Base-by-base conservation (phyloP, 1,284 basidiomycete species). In the Cutaneotrichosporon daszewskae region DNA sequence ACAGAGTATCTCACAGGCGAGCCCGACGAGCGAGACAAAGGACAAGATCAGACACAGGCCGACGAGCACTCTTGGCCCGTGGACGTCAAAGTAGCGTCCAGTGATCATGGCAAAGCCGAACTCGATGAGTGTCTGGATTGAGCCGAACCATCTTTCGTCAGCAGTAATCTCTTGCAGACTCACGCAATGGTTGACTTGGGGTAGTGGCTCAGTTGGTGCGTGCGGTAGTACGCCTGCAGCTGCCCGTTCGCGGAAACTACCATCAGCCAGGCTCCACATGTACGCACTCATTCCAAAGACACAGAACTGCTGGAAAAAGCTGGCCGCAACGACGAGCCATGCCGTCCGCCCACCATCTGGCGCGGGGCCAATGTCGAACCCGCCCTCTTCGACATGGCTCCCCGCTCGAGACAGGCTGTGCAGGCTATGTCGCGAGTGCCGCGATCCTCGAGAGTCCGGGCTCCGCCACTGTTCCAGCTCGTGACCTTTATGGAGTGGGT, bases 61-160 rank as follows among this genome's bases (percentile, higher is more conserved):
- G 4, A 59, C 52, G n/a, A 69, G 46, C 2, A 43, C 22, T 8
- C 55, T 38, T 0, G 64, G 47, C 2, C 68, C 68, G 37, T 71
- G 63, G 8, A 62, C 43, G 45, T 71, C 68, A 45, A 71, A 68
- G 40, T 57, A 64, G 28, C 68, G 54, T 2, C 68, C 68, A 3
- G 58, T 42, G 11, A 65, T 41, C 19, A 67, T 50, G 4, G 62
- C 60, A 20, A 58, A 51, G 4, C 41, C 42, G 40, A 69, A 69
- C 23, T 56, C 54, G 37, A 65, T 43, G 33, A 64, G 57, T 7
- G 56, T 45, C 36, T 60, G 55, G 22, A 69, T 46, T 1, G 63
- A 63, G 2, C 61, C 60, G 11, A 68, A 57, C 66, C 68, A 68
- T 11, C 64, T 66, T 13, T 7, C 10, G 18, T 45, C 28, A 45